Base-by-base conservation (phyloP, 345 rosid species). In the Mercurialis annua region DNA sequence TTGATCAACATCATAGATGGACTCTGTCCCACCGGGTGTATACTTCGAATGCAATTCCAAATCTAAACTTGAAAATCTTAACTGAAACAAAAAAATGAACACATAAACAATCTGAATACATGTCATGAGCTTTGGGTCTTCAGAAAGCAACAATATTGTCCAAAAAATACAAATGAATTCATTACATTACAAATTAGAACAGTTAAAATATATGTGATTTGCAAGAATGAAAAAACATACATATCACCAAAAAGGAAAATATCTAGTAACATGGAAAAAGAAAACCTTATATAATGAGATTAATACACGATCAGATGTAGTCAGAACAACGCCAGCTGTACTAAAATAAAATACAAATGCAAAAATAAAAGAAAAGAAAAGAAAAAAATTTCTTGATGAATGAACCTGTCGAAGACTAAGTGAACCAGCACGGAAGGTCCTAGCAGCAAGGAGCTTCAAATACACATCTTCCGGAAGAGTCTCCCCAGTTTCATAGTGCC, bases 341-440 rank as follows among this genome's bases (percentile, higher is more conserved):
- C 15, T n/a, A 40, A 38, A 36, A 33, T 55, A 24, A 67, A 34
- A 14, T 20, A 54, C 10, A 33, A 29, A 5, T 69, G n/a, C n/a
- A n/a, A n/a, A n/a, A n/a, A n/a, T n/a, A n/a, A n/a, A 44, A 64
- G 56, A n/a, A 44, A 8, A 4, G 12, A 40, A 2, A 48, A 15
- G 40, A 46, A 20, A 66, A 62, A 6, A 52, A 29, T 54, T 31
- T 55, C 44, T 18, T 44, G 71, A 59, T 72, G 52, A 67, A 85
- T 85, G 64, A 40, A 92, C 98, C 86, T 92, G 96, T 47, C 91
- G 92, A 76, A 92, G 95, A 73, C 92, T 88, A 23, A 84, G 77
- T 71, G 91, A 87, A 59, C 98, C 98, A 12, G 96, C 95, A 64
- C 91, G 82, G 73, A 81, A 90, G 52, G 98, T 92, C 79, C 92